Conservation (phyloP, 768 basidiomycete genomes). For the Epithele typhae region DNA sequence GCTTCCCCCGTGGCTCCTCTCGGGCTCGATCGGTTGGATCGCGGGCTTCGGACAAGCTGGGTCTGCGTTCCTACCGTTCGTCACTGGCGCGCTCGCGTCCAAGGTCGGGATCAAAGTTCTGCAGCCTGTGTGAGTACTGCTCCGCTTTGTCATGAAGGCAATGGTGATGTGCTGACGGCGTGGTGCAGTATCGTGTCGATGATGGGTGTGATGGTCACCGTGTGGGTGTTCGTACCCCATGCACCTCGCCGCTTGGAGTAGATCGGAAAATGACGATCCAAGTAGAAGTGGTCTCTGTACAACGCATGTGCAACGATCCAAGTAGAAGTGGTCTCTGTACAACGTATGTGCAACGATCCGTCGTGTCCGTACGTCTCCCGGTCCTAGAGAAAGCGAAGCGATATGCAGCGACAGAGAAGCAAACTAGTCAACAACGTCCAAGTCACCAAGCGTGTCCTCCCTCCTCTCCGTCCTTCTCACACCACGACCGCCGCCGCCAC, state of each 20-base stretch:
- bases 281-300: too few species aligned
- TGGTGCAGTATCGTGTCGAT: constrained; percentile 11
- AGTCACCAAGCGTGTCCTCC: too few species aligned
- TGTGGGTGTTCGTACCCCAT: constrained; percentile 14
- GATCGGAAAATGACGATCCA: too few species aligned
- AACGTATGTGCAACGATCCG: too few species aligned
- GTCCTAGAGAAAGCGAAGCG: too few species aligned
- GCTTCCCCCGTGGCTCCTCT: constrained; percentile 38
- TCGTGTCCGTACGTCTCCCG: too few species aligned
- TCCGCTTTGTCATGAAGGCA: neutral
- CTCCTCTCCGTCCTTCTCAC: neutral
- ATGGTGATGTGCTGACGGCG: neutral
- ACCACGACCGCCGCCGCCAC: neutral
- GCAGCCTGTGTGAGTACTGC: constrained; percentile 42
- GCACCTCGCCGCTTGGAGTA: constrained; percentile 3
- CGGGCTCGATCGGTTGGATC: constrained; percentile 44
- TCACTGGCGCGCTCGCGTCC: constrained; percentile 42
- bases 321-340: too few species aligned
- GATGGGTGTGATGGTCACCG: constrained; percentile 8
- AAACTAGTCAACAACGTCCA: too few species aligned
- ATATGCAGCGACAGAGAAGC: too few species aligned
- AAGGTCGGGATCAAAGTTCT: constrained; percentile 39
- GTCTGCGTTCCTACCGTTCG: constrained; percentile 46
- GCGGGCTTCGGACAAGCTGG: constrained; percentile 47
- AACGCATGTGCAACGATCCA: too few species aligned